Percentiles rank a stretch among this genome's conserved stretches.
phyloP scores from a whole-genome alignment of 78 protist genomes.

The Emiliania huxleyi region DNA sequence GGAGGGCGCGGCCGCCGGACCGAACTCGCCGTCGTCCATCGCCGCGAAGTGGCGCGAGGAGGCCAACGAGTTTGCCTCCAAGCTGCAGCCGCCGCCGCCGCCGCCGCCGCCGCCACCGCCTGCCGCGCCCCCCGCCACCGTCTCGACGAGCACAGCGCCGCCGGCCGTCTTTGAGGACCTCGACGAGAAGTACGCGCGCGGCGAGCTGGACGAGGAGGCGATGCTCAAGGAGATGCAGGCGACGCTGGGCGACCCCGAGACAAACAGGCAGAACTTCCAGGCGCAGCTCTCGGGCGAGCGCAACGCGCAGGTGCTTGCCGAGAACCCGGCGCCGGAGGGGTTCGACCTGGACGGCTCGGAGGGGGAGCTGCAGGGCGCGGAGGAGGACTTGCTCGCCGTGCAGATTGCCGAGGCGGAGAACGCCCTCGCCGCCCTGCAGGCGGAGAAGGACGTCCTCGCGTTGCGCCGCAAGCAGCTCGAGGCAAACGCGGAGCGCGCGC shows the following conservation, averaged over 20 bases:
- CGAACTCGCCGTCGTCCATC: background rate
- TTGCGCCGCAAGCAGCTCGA: background rate
- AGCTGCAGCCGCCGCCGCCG: background rate
- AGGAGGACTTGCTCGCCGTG: background rate
- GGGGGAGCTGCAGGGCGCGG: background rate
- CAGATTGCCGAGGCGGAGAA: constrained; percentile 5
- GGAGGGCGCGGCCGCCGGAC: background rate
- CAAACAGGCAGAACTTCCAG: background rate
- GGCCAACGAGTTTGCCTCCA: background rate
- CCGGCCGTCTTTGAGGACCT: background rate
- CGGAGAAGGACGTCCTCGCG: background rate
- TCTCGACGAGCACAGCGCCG: background rate
- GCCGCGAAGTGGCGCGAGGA: background rate
- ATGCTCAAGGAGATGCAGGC: background rate
- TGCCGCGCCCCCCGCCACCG: background rate
- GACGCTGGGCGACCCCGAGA: background rate
- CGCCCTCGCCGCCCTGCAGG: background rate
- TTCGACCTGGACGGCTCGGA: no score
- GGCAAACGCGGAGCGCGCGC: background rate
- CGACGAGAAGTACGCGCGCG: background rate
- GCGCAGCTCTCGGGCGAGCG: background rate
- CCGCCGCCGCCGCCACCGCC: background rate
- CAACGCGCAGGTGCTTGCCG: background rate
- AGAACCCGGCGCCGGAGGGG: background rate
- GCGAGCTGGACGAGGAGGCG: background rate